These are phyloP conservation scores for Malassezia japonica DNA, from an alignment of 1,284 basidiomycete genomes.

Conservation along the genomic window DNA sequence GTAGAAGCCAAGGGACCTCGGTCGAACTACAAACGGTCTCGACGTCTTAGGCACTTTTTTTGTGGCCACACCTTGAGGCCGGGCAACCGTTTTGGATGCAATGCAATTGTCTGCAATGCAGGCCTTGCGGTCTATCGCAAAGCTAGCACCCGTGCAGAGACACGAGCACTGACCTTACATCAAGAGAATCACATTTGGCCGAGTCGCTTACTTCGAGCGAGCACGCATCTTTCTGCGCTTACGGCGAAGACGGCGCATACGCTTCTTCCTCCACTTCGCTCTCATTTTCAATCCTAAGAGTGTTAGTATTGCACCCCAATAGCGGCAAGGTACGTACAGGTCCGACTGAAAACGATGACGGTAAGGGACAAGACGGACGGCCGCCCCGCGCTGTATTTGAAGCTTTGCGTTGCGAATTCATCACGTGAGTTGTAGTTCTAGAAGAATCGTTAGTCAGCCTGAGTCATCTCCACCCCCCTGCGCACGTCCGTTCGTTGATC, in stretches of 20 bases:
- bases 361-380: slow-evolving; percentile 1
- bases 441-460: neutral
- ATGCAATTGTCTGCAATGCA: neutral
- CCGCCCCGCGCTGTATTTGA: neutral
- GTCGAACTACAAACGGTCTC: neutral
- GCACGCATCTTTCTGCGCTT: slow-evolving; percentile 48
- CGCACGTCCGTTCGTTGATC: slow-evolving; percentile 4
- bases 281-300: slow-evolving; percentile 25
- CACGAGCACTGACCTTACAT: neutral
- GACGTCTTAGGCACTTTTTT: neutral
- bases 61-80: neutral
- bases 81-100: neutral
- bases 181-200: neutral
- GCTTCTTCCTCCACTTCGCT: slow-evolving; percentile 47
- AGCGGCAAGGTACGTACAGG: slow-evolving; percentile 4
- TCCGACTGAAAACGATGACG: slow-evolving; percentile 14
- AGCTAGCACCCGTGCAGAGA: neutral
- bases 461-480: slow-evolving; percentile 4
- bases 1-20: neutral
- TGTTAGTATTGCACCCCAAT: neutral
- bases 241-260: slow-evolving; percentile 45
- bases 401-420: neutral
- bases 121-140: neutral
- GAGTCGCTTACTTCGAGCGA: slow-evolving; percentile 41
- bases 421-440: slow-evolving; percentile 19